Percentiles rank a stretch among this genome's conserved stretches.
phyloP scores from a whole-genome alignment of 495 filamentous ascomycete species.

The Sphaerosporella brunnea region DNA sequence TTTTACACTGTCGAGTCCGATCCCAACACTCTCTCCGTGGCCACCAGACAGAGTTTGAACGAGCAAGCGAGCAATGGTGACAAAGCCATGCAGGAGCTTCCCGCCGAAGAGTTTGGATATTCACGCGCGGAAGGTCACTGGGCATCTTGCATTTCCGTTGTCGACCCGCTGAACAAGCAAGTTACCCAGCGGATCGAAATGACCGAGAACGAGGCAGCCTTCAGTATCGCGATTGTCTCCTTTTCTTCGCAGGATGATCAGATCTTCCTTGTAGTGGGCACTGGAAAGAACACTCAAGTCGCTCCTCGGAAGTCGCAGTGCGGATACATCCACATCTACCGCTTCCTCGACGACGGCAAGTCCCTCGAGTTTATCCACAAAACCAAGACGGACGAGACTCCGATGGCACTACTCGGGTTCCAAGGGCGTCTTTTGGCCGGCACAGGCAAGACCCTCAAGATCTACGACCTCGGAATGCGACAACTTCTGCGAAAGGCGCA shows the following conservation, averaged over 20 bases:
- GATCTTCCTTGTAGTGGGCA: constrained; percentile 79
- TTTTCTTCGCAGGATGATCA: constrained; percentile 82
- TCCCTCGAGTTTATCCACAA: constrained; percentile 91
- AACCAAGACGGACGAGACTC: constrained; percentile 73
- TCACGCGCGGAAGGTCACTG: constrained; percentile 67
- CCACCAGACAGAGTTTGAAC: constrained; percentile 51
- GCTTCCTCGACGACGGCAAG: constrained; percentile 69
- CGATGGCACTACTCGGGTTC: constrained; percentile 74
- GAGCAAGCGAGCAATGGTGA: constrained; percentile 56
- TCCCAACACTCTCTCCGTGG: constrained; percentile 64
- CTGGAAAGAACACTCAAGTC: constrained; percentile 71
- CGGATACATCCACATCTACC: constrained; percentile 84
- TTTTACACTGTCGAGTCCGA: constrained; percentile 93
- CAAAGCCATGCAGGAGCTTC: constrained; percentile 33
- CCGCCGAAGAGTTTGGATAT: constrained; percentile 78
- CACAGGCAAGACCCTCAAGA: constrained; percentile 58
- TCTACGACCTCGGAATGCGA: constrained; percentile 81
- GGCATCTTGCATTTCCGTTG: constrained; percentile 82
- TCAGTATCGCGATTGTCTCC: constrained; percentile 63
- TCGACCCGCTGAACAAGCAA: constrained; percentile 66
- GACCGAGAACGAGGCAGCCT: constrained; percentile 76
- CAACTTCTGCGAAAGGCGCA: constrained; percentile 85
- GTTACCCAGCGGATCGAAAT: constrained; percentile 63
- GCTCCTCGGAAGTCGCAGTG: constrained; percentile 54
- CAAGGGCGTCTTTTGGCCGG: constrained; percentile 79